A percentile compares a stretch with the other conserved stretches of the same genome.
phyloP scores from a whole-genome alignment of 1,284 basidiomycete species.

The Ceratobasidium sp. region DNA sequence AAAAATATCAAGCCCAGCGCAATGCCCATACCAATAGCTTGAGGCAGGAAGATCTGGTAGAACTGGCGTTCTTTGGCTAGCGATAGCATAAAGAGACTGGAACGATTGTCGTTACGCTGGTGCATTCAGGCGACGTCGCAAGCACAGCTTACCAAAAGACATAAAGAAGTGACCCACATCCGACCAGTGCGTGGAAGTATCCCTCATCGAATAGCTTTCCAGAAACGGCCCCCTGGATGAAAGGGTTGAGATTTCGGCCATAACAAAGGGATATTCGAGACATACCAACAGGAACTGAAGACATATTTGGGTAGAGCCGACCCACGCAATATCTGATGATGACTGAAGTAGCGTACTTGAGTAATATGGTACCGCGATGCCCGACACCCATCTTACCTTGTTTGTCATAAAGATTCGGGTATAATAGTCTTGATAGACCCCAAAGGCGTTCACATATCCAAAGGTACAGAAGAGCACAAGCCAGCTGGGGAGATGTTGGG shows the following conservation, averaged over 20 bases:
- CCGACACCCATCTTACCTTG: neutral
- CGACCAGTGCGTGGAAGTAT: constrained; percentile 22
- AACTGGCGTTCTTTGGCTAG: constrained; percentile 49
- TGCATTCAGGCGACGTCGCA: neutral
- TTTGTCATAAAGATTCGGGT: constrained; percentile 33
- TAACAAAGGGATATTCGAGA: neutral
- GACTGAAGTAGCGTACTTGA: neutral
- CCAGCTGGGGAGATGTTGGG: too few relatives aligned
- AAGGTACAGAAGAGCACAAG: constrained; percentile 27
- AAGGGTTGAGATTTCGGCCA: neutral
- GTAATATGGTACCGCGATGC: neutral
- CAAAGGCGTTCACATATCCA: constrained; percentile 31
- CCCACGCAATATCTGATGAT: constrained; percentile 24
- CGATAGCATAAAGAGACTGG: constrained; percentile 52
- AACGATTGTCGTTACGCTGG: neutral
- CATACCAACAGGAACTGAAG: constrained; percentile 28
- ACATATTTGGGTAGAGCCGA: constrained; percentile 21
- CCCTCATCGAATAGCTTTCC: constrained; percentile 32
- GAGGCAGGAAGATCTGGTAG: constrained; percentile 54
- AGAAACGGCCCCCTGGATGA: constrained; percentile 12
- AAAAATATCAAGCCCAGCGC: constrained; percentile 57
- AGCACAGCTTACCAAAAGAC: constrained; percentile 29
- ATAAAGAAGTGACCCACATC: constrained; percentile 20
- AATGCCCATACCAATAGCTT: constrained; percentile 56
- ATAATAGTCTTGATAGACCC: constrained; percentile 35